phyloP scores from a whole-genome alignment of 1,284 basidiomycete species.

The Malassezia sp. region DNA sequence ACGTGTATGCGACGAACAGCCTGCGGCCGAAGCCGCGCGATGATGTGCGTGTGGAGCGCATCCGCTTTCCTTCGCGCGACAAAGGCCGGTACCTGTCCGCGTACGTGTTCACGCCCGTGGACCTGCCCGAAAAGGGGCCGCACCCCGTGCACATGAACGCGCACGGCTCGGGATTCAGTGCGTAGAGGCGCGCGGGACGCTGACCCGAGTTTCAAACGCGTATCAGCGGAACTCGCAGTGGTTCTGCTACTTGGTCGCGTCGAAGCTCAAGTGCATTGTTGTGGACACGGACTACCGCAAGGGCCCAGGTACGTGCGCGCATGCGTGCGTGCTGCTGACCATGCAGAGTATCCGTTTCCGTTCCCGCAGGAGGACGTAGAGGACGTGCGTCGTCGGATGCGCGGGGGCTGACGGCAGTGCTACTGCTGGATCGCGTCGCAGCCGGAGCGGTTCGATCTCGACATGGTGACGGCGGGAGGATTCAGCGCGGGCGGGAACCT shows the following conservation, averaged over 20 bases:
- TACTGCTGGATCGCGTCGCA: constrained; percentile 20
- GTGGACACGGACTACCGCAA: constrained; percentile 25
- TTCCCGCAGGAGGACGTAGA: constrained; percentile 24
- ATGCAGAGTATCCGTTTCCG: constrained; percentile 35
- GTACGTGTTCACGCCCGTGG: constrained; percentile 22
- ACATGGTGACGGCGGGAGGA: constrained; percentile 27
- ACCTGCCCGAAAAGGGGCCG: constrained; percentile 14
- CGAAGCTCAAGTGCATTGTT: constrained; percentile 7
- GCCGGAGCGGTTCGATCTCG: constrained; percentile 19
- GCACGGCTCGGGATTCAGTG: constrained; percentile 23
- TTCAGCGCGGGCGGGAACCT: constrained; percentile 38
- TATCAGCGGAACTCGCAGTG: constrained; percentile 15
- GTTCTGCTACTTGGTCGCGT: constrained; percentile 20
- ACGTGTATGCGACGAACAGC: constrained; percentile 9
- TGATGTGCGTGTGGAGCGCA: constrained; percentile 12
- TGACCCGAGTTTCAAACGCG: constrained; percentile 11
- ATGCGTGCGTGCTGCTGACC: too few species aligned
- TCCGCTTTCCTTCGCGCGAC: constrained; percentile 24
- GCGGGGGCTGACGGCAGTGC: too few species aligned
- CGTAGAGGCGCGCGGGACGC: constrained; percentile 15
- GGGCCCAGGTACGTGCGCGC: too few species aligned
- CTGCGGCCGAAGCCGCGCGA: constrained; percentile 9
- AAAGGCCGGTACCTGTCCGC: constrained; percentile 20
- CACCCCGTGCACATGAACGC: constrained; percentile 20
- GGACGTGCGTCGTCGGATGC: too few species aligned